Base-by-base conservation (phyloP, 2,329 filamentous ascomycete genomes). In the Pseudohalonectria lignicola region DNA sequence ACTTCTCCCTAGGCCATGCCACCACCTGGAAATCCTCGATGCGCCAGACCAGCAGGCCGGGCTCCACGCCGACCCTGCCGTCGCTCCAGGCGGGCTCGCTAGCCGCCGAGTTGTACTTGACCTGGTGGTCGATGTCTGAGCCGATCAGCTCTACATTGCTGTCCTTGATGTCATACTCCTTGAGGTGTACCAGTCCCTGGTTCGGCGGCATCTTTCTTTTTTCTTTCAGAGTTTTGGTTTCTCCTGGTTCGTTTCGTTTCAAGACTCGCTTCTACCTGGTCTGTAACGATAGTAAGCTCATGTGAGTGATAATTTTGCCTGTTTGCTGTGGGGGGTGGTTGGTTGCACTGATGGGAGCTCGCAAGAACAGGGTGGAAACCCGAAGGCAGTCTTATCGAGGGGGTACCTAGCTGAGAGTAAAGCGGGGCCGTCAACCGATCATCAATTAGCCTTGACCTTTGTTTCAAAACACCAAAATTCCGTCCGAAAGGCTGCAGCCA, bases 41-140 rank as follows among this genome's bases (percentile, higher is more conserved):
- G 43, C 78, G 75, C 78, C 77, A 82, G 43, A 82, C 60, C 44
- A 62, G 61, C 3, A 82, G 63, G 1, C 77, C 78, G 0, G 74
- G 53, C 12, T 59, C 47, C 28, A 60, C 45, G 25, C 77, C 75
- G 31, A 82, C 57, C 28, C 51, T 49, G 38, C 70, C 71, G 43
- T 74, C 64, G 48, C 79, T 74, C 79, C 79, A 83, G 8, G 79
- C 78, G 1, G 79, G 79, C 46, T 82, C 79, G 5, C 71, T 71
- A 8, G 64, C 56, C 3, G 79, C 78, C 10, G 77, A 82, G 42
- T 73, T 72, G 63, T 79, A 72, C 52, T 82, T 82, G 49, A 83
- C 71, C 43, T 68, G 67, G 59, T 82, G 78, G 58, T 82, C 79
- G 43, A 82, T 67, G 43, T 74, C 66, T 39, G 67, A 69, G 41